These are phyloP conservation scores for Gossypium australe DNA, from an alignment of 345 rosid genomes.

Conservation along the genomic window DNA sequence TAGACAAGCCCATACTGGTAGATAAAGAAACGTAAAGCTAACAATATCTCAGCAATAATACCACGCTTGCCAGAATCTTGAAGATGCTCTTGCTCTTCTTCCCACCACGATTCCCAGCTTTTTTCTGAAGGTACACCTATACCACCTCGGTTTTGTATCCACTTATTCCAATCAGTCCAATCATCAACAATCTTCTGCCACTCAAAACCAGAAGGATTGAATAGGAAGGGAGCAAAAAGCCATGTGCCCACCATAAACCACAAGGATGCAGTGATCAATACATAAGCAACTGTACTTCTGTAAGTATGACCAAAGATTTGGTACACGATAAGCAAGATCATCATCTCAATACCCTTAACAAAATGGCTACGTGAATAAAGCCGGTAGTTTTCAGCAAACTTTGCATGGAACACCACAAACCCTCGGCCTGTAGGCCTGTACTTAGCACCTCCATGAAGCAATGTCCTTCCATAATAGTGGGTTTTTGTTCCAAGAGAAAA, in stretches of 20 bases:
- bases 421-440: slow-evolving; percentile 97
- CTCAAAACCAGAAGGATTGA: slow-evolving; percentile 98
- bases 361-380: slow-evolving; percentile 98
- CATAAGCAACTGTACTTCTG: slow-evolving; percentile 81
- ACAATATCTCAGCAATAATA: slow-evolving; percentile 74
- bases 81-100: slow-evolving; percentile 97
- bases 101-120: slow-evolving; percentile 99
- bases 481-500: slow-evolving; percentile 99
- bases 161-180: slow-evolving; percentile 99
- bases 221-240: slow-evolving; percentile 98
- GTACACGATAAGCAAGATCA: slow-evolving; percentile 86
- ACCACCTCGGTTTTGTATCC: slow-evolving; percentile 91
- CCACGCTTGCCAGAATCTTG: slow-evolving; percentile 91
- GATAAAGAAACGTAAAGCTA: slow-evolving; percentile 80
- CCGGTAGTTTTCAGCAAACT: slow-evolving; percentile 97
- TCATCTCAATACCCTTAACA: slow-evolving; percentile 94
- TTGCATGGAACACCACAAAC: slow-evolving; percentile 97
- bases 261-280: slow-evolving; percentile 85
- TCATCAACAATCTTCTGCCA: slow-evolving; percentile 99
- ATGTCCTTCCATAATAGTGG: slow-evolving; percentile 90
- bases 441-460: slow-evolving; percentile 97
- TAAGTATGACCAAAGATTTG: slow-evolving; percentile 79
- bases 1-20: slow-evolving; percentile 96
- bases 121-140: slow-evolving; percentile 96
- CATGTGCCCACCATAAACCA: slow-evolving; percentile 99